A percentile compares a stretch with the other conserved stretches of the same genome.
Evolutionary conservation across 2,329 filamentous ascomycete genomes (phyloP).

Genomic region (Fusarium sp.): DNA sequence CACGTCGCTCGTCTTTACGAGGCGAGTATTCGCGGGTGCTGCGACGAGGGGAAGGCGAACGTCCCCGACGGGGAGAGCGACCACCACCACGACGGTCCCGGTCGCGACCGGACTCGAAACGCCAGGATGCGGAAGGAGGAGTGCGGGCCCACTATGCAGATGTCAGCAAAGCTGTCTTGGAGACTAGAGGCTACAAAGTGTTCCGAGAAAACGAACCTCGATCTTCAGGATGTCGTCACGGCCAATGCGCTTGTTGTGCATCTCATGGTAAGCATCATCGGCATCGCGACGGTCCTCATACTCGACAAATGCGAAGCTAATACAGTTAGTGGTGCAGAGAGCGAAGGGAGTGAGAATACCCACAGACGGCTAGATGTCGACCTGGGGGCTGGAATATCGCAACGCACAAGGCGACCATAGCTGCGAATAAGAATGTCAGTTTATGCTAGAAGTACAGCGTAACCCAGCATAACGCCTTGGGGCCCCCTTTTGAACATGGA

Average conservation of each 20-base stretch:
- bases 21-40: slow-evolving; percentile 85
- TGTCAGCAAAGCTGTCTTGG: slow-evolving; percentile 4
- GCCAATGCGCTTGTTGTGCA: slow-evolving; percentile 99
- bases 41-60: slow-evolving; percentile 83
- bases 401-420: slow-evolving; percentile 97
- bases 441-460: slow-evolving; percentile 55
- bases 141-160: slow-evolving; percentile 89
- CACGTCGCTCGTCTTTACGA: slow-evolving; percentile 87
- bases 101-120: slow-evolving; percentile 92
- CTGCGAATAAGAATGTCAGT: slow-evolving; percentile 67
- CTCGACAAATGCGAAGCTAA: slow-evolving; percentile 95
- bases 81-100: slow-evolving; percentile 71
- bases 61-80: slow-evolving; percentile 74
- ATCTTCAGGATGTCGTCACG: slow-evolving; percentile 97
- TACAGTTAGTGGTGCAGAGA: slow-evolving; percentile 19
- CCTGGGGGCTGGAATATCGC: slow-evolving; percentile 96
- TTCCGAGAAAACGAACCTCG: slow-evolving; percentile 73
- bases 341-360: slow-evolving; percentile 57
- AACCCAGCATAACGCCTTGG: slow-evolving; percentile 39
- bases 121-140: slow-evolving; percentile 97
- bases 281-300: slow-evolving; percentile 98
- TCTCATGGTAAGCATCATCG: slow-evolving; percentile 99
- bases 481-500: slow-evolving; percentile 44
- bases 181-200: background rate
- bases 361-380: slow-evolving; percentile 95